Conservation (phyloP, 306 rosid genomes). For the Alnus rubra region DNA sequence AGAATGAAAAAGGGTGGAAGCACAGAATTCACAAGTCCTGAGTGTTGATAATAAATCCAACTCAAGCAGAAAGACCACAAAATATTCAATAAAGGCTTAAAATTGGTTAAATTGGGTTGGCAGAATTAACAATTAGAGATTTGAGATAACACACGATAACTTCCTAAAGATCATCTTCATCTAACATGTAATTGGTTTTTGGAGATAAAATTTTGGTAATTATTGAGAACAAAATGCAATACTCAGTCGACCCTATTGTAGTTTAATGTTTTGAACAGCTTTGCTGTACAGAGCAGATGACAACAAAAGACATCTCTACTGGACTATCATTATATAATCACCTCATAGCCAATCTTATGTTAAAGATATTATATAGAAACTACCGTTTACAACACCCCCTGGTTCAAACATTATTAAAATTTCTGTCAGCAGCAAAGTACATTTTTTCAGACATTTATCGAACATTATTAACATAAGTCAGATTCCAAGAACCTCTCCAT, state of each 20-base stretch:
- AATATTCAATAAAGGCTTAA: not conserved
- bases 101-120: not conserved
- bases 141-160: not conserved
- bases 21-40: not conserved
- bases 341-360: not conserved
- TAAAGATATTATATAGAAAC: not conserved
- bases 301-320: not conserved
- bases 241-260: too few relatives aligned
- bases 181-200: too few relatives aligned
- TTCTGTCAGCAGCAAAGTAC: not conserved
- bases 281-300: not conserved
- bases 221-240: too few relatives aligned
- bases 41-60: not conserved
- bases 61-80: not conserved
- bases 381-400: not conserved
- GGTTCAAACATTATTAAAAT: not conserved
- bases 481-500: not conserved
- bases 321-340: not conserved
- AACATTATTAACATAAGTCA: not conserved
- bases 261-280: not conserved
- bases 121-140: not conserved
- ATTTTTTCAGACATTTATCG: not conserved
- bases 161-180: not conserved
- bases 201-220: too few relatives aligned
- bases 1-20: not conserved